Evolutionary conservation across 2,329 filamentous ascomycete species (phyloP).

Genomic region (Daldinia sp.): DNA sequence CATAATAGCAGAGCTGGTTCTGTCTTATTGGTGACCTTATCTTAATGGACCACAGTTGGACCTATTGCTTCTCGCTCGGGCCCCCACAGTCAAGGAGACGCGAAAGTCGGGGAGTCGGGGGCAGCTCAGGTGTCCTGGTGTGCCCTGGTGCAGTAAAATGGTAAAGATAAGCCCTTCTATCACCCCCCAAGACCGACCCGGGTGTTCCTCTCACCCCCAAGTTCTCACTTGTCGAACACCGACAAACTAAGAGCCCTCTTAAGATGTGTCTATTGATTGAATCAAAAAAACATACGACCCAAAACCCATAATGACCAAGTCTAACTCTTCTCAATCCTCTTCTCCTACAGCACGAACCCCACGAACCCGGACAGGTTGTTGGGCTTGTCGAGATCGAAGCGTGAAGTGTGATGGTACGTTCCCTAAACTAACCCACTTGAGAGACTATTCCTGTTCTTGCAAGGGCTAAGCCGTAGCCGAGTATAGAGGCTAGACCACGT

Average conservation of each 20-base stretch:
- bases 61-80: background rate
- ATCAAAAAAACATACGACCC: background rate
- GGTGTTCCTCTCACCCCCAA: background rate
- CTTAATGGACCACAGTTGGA: constrained; percentile 3
- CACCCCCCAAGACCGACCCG: background rate
- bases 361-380: constrained; percentile 10
- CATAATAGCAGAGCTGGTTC: background rate
- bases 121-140: background rate
- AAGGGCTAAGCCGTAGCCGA: constrained; percentile 5
- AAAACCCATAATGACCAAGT: background rate
- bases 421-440: constrained; percentile 5
- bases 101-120: background rate
- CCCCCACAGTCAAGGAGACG: background rate
- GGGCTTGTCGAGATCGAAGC: constrained; percentile 15
- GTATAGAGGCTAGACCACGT: constrained; percentile 15
- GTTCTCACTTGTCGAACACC: constrained; percentile 6
- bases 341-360: constrained; percentile 4
- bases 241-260: background rate
- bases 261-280: constrained; percentile 4
- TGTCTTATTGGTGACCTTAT: constrained; percentile 4
- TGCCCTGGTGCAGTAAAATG: background rate
- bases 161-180: constrained; percentile 6
- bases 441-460: constrained; percentile 1
- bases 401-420: constrained; percentile 15
- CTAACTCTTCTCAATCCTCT: constrained; percentile 5